Percentiles rank a stretch among this genome's conserved stretches.
Conservation (phyloP, 2,329 filamentous ascomycete species). For the Ophiostoma montium region DNA sequence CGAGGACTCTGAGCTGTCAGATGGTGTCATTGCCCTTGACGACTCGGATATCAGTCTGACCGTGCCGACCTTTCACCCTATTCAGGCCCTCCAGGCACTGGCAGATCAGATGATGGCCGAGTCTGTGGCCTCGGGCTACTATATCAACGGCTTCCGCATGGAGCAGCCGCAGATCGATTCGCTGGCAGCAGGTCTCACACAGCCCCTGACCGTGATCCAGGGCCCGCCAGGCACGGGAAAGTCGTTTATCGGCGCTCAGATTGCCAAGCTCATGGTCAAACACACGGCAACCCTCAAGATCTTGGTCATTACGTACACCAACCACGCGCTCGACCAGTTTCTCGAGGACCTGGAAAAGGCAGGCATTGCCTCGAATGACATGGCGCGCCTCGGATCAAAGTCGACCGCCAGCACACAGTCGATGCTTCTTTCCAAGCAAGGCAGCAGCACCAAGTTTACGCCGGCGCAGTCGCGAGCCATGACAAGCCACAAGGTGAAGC, state of each 20-base stretch:
- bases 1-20: too few species aligned
- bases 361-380: conserved; percentile 33
- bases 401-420: conserved; percentile 31
- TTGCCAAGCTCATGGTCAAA: conserved; percentile 35
- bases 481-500: conserved; percentile 27
- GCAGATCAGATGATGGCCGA: not conserved
- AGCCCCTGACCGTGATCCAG: conserved; percentile 4
- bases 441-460: conserved; percentile 19
- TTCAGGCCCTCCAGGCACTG: not conserved
- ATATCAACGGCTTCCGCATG: not conserved
- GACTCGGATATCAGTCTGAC: not conserved
- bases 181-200: conserved; percentile 20
- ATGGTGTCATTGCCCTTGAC: not conserved
- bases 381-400: conserved; percentile 52
- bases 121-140: not conserved
- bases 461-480: conserved; percentile 21
- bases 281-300: conserved; percentile 35
- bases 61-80: not conserved
- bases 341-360: conserved; percentile 48
- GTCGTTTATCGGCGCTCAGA: conserved; percentile 54
- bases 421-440: conserved; percentile 32
- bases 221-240: conserved; percentile 50
- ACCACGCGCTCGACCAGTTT: conserved; percentile 53
- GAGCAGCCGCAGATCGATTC: conserved; percentile 39
- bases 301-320: conserved; percentile 54